phyloP scores from a whole-genome alignment of 176 grass and related monocot genomes.

The Ampelocalamus luodianensis region DNA sequence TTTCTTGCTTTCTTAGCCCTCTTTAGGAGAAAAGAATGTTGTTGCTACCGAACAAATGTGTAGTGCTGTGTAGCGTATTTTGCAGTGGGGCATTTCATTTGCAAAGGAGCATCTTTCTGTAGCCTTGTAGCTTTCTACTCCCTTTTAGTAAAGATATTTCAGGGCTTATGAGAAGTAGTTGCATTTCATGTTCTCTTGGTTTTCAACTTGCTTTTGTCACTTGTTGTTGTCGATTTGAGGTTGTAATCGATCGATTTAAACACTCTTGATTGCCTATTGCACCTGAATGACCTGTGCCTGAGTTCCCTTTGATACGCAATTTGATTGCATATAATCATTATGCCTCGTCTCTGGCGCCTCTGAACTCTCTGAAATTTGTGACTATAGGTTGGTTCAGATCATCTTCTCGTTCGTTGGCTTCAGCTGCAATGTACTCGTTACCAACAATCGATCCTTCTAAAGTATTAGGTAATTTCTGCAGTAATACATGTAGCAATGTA shows the following conservation, averaged over 20 bases:
- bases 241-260: not conserved
- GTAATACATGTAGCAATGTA: slow-evolving; percentile 3
- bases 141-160: slow-evolving; percentile 38
- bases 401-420: slow-evolving; percentile 5
- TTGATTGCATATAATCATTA: slow-evolving; percentile 32
- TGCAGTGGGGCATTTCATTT: slow-evolving; percentile 49
- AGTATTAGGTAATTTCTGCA: slow-evolving; percentile 44
- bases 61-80: slow-evolving; percentile 41
- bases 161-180: slow-evolving; percentile 13
- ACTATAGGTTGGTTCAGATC: slow-evolving; percentile 25
- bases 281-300: slow-evolving; percentile 13
- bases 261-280: slow-evolving; percentile 2
- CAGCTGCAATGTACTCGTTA: slow-evolving; percentile 16
- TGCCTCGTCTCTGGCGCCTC: slow-evolving; percentile 9
- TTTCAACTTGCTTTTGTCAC: slow-evolving; percentile 12
- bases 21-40: slow-evolving; percentile 39
- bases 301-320: slow-evolving; percentile 29
- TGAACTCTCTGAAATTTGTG: slow-evolving; percentile 44
- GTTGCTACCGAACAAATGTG: slow-evolving; percentile 50
- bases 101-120: slow-evolving; percentile 42
- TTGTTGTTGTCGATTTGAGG: slow-evolving; percentile 3
- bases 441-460: slow-evolving; percentile 19
- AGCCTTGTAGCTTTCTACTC: slow-evolving; percentile 32
- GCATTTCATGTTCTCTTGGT: slow-evolving; percentile 9
- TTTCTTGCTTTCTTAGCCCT: slow-evolving; percentile 30